phyloP scores from a whole-genome alignment of 345 rosid species.

The Laguncularia racemosa region DNA sequence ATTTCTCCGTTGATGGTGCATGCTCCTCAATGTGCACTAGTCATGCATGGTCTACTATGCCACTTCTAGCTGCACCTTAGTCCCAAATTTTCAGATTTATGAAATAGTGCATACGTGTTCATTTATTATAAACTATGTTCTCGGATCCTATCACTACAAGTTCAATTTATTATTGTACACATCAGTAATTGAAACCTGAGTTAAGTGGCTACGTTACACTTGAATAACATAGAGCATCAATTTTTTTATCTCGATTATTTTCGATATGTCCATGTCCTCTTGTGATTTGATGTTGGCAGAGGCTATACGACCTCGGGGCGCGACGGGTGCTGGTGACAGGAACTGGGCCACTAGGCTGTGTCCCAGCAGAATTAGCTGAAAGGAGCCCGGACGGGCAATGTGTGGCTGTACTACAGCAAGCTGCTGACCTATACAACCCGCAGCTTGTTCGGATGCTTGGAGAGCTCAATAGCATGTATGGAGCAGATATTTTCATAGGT shows the following conservation, averaged over 20 bases:
- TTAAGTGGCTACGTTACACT: too few species aligned
- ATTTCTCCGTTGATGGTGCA: not conserved
- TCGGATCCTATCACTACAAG: too few species aligned
- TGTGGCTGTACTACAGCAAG: constrained; percentile 31
- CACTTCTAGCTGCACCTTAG: too few species aligned
- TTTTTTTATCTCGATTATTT: too few species aligned
- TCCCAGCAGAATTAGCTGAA: constrained; percentile 38
- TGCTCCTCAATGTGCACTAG: not conserved
- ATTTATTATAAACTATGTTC: too few species aligned
- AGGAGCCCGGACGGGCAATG: constrained; percentile 27
- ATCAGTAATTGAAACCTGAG: too few species aligned
- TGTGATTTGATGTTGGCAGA: constrained; percentile 14
- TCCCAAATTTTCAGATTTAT: not conserved
- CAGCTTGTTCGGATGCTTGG: constrained; percentile 29
- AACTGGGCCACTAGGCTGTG: constrained; percentile 46
- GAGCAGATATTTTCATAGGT: constrained; percentile 22
- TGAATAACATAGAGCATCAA: too few species aligned
- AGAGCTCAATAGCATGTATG: constrained; percentile 13
- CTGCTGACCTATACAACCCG: constrained; percentile 31
- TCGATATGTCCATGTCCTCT: too few species aligned
- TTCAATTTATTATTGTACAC: too few species aligned
- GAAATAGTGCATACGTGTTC: not conserved
- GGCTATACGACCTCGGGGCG: constrained; percentile 28
- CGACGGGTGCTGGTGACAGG: constrained; percentile 42
- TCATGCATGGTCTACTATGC: too few species aligned